phyloP scores from a whole-genome alignment of 192 early-diverging fungal species.

The Backusella macrospora region DNA sequence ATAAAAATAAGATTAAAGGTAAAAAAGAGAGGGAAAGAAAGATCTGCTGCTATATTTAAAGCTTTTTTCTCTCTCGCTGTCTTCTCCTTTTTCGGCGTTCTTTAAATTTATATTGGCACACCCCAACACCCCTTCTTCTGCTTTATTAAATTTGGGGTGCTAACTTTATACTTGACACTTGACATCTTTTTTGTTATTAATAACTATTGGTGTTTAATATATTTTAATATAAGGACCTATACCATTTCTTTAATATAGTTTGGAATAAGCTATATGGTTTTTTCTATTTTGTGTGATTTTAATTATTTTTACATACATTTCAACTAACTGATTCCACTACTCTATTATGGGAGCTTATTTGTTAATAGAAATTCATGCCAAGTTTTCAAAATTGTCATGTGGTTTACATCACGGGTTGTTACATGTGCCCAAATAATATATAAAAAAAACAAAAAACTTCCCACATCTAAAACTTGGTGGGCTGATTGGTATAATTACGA shows the following conservation, averaged over 20 bases:
- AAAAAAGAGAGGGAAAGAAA: slow-evolving; percentile 17
- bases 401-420: slow-evolving; percentile 11
- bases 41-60: not conserved
- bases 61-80: not conserved
- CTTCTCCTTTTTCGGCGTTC: slow-evolving; percentile 8
- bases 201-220: not conserved
- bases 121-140: slow-evolving; percentile 5
- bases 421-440: slow-evolving; percentile 3
- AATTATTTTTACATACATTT: not conserved
- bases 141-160: slow-evolving; percentile 6
- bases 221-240: not conserved
- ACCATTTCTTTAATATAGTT: not conserved
- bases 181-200: not conserved
- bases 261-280: not conserved
- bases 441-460: not conserved
- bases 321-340: not conserved
- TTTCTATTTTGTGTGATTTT: not conserved
- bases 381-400: not conserved
- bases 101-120: slow-evolving; percentile 13
- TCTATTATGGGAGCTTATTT: not conserved
- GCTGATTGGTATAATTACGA: not conserved
- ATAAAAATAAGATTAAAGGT: not conserved
- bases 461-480: not conserved
- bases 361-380: not conserved
- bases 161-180: slow-evolving; percentile 2